Percentiles rank a stretch among this genome's conserved stretches.
These are phyloP conservation scores for Suhomyces chickasaworum DNA, from an alignment of 1,139 yeast species.

Conservation along the genomic window DNA sequence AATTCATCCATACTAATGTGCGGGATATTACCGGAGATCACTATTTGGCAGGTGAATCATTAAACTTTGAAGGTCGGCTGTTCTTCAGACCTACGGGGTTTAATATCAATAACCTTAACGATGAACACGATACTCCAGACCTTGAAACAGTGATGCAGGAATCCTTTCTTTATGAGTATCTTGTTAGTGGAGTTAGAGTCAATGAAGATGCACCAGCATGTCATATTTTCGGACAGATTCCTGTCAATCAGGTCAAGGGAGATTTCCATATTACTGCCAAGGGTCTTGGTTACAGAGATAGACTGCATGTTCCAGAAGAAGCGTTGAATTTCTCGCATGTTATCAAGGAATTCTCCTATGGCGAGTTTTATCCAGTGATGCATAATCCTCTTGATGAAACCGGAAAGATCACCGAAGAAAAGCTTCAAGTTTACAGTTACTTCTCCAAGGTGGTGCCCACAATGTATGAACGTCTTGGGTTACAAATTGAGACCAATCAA, in stretches of 20 bases:
- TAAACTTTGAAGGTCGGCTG: conserved; percentile 64
- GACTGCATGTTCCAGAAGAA: conserved; percentile 45
- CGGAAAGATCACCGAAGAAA: conserved; percentile 53
- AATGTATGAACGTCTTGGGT: conserved; percentile 67
- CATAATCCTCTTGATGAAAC: conserved; percentile 84
- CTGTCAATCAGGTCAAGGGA: conserved; percentile 85
- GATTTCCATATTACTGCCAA: conserved; percentile 82
- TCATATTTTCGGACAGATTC: conserved; percentile 82
- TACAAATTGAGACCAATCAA: conserved; percentile 77
- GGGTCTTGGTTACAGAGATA: conserved; percentile 60
- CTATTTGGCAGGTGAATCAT: conserved; percentile 71
- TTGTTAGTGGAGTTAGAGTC: conserved; percentile 39
- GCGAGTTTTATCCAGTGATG: conserved; percentile 83
- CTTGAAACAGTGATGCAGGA: conserved; percentile 66
- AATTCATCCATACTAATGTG: conserved; percentile 70
- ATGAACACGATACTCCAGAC: conserved; percentile 60
- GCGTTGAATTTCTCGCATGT: conserved; percentile 79
- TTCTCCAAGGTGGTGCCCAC: conserved; percentile 85
- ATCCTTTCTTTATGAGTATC: conserved; percentile 64
- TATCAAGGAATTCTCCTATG: conserved; percentile 86
- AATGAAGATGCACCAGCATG: conserved; percentile 74
- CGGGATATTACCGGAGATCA: conserved; percentile 78
- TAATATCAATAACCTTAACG: conserved; percentile 45
- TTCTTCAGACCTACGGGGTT: conserved; percentile 56
- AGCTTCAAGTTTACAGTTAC: conserved; percentile 57